Percentiles rank a stretch among this genome's conserved stretches.
These are phyloP conservation scores for Wakefieldia striispora DNA, from an alignment of 768 basidiomycete species.

Conservation along the genomic window DNA sequence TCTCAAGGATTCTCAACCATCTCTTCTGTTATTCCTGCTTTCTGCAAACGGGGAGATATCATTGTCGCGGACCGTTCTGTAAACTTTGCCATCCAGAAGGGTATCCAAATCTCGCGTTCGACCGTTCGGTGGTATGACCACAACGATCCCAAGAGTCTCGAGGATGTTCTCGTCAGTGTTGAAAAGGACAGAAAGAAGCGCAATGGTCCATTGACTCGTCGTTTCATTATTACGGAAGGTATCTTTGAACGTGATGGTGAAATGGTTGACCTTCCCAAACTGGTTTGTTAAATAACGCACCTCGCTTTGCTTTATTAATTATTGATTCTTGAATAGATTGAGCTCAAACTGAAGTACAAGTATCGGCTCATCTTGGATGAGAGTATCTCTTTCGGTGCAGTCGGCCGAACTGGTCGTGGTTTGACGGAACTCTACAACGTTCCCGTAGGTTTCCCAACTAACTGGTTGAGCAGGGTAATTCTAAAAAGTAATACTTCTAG, in stretches of 20 bases:
- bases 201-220: slow-evolving; percentile 74
- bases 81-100: slow-evolving; percentile 94
- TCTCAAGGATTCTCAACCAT: slow-evolving; percentile 92
- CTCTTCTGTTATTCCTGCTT: slow-evolving; percentile 93
- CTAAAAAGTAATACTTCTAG: slow-evolving; percentile 37
- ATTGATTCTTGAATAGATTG: slow-evolving; percentile 56
- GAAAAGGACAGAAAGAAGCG: slow-evolving; percentile 90
- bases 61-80: slow-evolving; percentile 98
- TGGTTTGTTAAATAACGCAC: slow-evolving; percentile 51
- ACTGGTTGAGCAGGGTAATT: not conserved
- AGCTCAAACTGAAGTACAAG: slow-evolving; percentile 93
- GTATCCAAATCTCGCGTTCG: slow-evolving; percentile 88
- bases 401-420: slow-evolving; percentile 92
- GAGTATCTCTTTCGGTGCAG: slow-evolving; percentile 86
- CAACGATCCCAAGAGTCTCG: slow-evolving; percentile 88
- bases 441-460: slow-evolving; percentile 50
- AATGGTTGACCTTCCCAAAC: slow-evolving; percentile 88
- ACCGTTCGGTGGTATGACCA: slow-evolving; percentile 96
- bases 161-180: slow-evolving; percentile 78
- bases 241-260: slow-evolving; percentile 94
- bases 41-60: slow-evolving; percentile 96
- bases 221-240: slow-evolving; percentile 96
- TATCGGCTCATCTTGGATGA: slow-evolving; percentile 95
- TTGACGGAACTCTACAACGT: slow-evolving; percentile 94
- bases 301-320: not conserved